Conservation (phyloP, 2,329 filamentous ascomycete genomes). For the Aphanoascus verrucosus region DNA sequence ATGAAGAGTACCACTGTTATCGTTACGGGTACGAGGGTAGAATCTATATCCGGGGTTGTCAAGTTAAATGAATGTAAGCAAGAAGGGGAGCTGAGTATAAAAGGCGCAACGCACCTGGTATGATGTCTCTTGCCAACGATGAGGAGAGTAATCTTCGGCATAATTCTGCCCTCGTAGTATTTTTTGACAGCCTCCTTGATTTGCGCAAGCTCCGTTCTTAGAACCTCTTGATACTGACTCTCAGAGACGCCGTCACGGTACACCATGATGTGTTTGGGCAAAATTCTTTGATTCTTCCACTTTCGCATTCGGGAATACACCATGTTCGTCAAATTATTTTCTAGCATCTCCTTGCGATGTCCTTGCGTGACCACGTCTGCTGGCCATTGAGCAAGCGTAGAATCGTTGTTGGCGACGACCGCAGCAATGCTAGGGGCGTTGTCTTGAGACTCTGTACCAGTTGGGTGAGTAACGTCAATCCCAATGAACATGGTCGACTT, state of each 20-base stretch:
- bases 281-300: conserved; percentile 44
- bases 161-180: conserved; percentile 42
- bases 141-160: conserved; percentile 58
- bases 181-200: conserved; percentile 49
- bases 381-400: conserved; percentile 64
- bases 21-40: conserved; percentile 51
- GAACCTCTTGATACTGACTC: conserved; percentile 62
- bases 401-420: conserved; percentile 66
- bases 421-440: conserved; percentile 64
- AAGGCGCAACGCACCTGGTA: conserved; percentile 44
- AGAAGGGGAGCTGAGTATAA: not conserved
- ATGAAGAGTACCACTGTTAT: conserved; percentile 28
- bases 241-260: conserved; percentile 87
- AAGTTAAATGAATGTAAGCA: not conserved
- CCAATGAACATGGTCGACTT: conserved; percentile 75
- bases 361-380: conserved; percentile 58
- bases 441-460: conserved; percentile 46
- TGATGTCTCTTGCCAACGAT: conserved; percentile 84
- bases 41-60: conserved; percentile 39
- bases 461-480: conserved; percentile 82
- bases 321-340: conserved; percentile 45
- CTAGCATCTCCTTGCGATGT: conserved; percentile 58
- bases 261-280: conserved; percentile 63
- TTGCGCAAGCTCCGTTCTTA: conserved; percentile 51
- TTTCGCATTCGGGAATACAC: conserved; percentile 53